phyloP scores from a whole-genome alignment of 768 basidiomycete species.

The Amyloporia xantha region DNA sequence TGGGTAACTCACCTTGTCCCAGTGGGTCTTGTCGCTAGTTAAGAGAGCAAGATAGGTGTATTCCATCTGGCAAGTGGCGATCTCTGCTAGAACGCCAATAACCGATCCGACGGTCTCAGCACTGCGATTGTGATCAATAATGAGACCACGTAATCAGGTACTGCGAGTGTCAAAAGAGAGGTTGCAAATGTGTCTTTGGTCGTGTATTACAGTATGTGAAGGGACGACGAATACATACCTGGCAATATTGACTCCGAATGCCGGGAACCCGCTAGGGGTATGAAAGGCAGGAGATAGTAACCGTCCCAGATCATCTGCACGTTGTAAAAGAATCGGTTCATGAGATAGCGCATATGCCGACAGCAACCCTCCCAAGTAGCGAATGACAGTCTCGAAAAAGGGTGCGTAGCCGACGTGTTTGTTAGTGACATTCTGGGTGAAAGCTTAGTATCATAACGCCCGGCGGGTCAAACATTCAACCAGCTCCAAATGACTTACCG shows the following conservation, averaged over 20 bases:
- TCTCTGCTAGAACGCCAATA: conserved; percentile 65
- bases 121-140: conserved; percentile 22
- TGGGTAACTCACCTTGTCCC: conserved; percentile 38
- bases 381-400: conserved; percentile 84
- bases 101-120: conserved; percentile 29
- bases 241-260: conserved; percentile 56
- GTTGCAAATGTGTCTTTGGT: background rate
- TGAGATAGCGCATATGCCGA: conserved; percentile 73
- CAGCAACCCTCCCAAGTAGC: conserved; percentile 84
- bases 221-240: conserved; percentile 32
- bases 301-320: conserved; percentile 69
- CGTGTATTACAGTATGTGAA: background rate
- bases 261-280: conserved; percentile 63
- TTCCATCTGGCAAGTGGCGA: conserved; percentile 78
- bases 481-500: conserved; percentile 32
- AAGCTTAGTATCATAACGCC: background rate
- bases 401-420: conserved; percentile 32
- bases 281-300: conserved; percentile 67
- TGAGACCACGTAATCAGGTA: background rate
- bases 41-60: conserved; percentile 77
- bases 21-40: conserved; percentile 63
- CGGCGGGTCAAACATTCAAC: too few relatives aligned
- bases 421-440: background rate
- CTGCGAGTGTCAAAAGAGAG: background rate
- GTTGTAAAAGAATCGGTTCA: conserved; percentile 51